Percentiles rank a stretch among this genome's conserved stretches.
Evolutionary conservation across 2,329 filamentous ascomycete genomes (phyloP).

Genomic region (Colletotrichum sp.): DNA sequence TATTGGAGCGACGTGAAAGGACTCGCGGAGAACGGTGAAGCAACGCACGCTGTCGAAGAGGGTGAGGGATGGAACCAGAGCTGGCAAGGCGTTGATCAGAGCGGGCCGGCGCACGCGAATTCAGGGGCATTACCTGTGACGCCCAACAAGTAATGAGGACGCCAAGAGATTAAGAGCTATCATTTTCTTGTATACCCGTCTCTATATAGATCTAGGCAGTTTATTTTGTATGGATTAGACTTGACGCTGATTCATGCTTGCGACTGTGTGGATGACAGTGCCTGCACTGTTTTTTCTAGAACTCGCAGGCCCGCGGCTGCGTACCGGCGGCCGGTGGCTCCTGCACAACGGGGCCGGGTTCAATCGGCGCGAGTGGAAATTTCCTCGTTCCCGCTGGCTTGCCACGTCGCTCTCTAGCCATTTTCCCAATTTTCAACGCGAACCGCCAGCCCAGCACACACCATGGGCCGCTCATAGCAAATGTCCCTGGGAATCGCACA

Average conservation of each 20-base stretch:
- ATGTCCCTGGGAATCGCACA: constrained; percentile 51
- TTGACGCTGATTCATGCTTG: neutral
- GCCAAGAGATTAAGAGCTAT: neutral
- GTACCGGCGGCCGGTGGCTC: neutral
- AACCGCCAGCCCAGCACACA: constrained; percentile 19
- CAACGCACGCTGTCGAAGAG: constrained; percentile 46
- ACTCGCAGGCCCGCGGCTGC: neutral
- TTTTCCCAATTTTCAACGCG: neutral
- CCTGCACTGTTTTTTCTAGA: neutral
- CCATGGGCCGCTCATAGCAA: constrained; percentile 44
- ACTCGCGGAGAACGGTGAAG: constrained; percentile 61
- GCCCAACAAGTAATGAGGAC: neutral
- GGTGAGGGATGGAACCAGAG: constrained; percentile 46
- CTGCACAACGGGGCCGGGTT: neutral
- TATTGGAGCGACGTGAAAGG: constrained; percentile 87
- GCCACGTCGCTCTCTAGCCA: neutral
- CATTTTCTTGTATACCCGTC: constrained; percentile 23
- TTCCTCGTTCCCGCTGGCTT: neutral
- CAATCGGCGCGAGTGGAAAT: constrained; percentile 20
- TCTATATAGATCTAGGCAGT: neutral
- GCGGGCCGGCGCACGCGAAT: constrained; percentile 48
- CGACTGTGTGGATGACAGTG: neutral
- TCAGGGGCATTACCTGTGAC: constrained; percentile 10
- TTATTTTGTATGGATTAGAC: neutral
- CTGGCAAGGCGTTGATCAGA: constrained; percentile 59